Percentiles rank a stretch among this genome's conserved stretches.
phyloP scores from a whole-genome alignment of 768 basidiomycete species.

The Russula brevipes region DNA sequence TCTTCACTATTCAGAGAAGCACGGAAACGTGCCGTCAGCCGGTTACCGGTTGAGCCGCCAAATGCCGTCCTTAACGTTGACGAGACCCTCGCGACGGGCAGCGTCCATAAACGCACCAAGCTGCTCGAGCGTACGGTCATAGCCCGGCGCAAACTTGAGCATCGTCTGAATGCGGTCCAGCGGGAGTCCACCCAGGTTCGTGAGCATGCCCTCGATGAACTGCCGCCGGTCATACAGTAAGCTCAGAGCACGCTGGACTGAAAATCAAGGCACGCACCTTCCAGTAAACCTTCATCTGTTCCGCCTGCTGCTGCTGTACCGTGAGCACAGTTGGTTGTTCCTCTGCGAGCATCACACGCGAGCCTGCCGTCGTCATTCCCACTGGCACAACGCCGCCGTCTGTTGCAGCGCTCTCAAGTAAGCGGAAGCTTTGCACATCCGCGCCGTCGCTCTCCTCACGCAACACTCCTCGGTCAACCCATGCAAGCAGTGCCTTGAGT shows the following conservation, averaged over 20 bases:
- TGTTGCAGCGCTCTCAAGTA: constrained; percentile 61
- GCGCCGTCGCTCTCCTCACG: constrained; percentile 55
- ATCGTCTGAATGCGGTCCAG: constrained; percentile 84
- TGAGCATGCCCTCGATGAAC: constrained; percentile 92
- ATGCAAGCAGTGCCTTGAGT: constrained; percentile 71
- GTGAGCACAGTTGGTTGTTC: constrained; percentile 46
- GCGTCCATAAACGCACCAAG: constrained; percentile 76
- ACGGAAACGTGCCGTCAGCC: not conserved
- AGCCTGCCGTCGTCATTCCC: constrained; percentile 12
- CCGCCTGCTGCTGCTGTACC: constrained; percentile 69
- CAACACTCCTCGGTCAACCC: constrained; percentile 79
- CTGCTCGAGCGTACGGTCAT: constrained; percentile 76
- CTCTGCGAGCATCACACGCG: constrained; percentile 34
- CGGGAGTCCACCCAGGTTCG: constrained; percentile 70
- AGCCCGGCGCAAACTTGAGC: constrained; percentile 79
- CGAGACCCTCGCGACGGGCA: constrained; percentile 69
- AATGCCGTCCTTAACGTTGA: constrained; percentile 62
- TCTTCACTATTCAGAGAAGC: not conserved
- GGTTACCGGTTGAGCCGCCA: constrained; percentile 50
- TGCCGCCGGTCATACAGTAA: not conserved
- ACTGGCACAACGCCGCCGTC: constrained; percentile 8
- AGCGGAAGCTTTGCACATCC: constrained; percentile 40
- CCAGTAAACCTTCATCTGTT: constrained; percentile 87
- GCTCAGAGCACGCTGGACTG: not conserved
- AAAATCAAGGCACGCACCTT: constrained; percentile 46